phyloP scores from a whole-genome alignment of 371 early-diverging fungal genomes.

The Dichotomocladium elegans region DNA sequence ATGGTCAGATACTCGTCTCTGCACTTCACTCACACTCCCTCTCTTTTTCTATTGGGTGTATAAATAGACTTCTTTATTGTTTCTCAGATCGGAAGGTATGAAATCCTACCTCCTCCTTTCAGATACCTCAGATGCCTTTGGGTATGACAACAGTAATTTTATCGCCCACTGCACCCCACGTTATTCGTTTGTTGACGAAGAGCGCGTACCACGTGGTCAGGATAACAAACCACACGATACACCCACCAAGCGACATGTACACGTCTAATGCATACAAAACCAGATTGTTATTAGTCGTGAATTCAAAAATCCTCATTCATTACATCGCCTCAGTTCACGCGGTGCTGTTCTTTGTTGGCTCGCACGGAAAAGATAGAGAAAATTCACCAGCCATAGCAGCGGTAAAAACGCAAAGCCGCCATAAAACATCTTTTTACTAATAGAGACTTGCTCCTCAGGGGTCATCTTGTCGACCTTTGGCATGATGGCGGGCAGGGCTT shows the following conservation, averaged over 20 bases:
- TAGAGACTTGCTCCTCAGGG: slow-evolving; percentile 47
- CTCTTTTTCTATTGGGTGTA: too few relatives aligned
- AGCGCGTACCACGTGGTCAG: slow-evolving; percentile 55
- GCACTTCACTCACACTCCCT: too few relatives aligned
- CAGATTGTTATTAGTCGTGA: background rate
- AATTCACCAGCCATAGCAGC: slow-evolving; percentile 58
- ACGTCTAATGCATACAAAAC: slow-evolving; percentile 32
- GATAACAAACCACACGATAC: slow-evolving; percentile 42
- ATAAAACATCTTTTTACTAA: slow-evolving; percentile 57
- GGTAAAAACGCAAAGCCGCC: slow-evolving; percentile 59
- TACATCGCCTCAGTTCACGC: slow-evolving; percentile 48
- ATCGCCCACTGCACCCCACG: slow-evolving; percentile 51
- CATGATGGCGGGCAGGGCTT: slow-evolving; percentile 39
- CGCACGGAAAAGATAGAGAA: slow-evolving; percentile 51
- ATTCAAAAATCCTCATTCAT: background rate
- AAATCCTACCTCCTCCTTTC: too few relatives aligned
- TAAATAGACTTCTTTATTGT: too few relatives aligned
- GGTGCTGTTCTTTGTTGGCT: slow-evolving; percentile 30
- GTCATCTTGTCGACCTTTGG: slow-evolving; percentile 50
- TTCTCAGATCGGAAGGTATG: too few relatives aligned
- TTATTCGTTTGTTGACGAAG: slow-evolving; percentile 47
- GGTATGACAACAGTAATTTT: slow-evolving; percentile 56
- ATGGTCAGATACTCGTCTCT: too few relatives aligned
- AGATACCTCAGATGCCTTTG: slow-evolving; percentile 44
- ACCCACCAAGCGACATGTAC: slow-evolving; percentile 43